Evolutionary conservation across 2,329 filamentous ascomycete genomes (phyloP).

Genomic region (Lasiodiplodia sp.): DNA sequence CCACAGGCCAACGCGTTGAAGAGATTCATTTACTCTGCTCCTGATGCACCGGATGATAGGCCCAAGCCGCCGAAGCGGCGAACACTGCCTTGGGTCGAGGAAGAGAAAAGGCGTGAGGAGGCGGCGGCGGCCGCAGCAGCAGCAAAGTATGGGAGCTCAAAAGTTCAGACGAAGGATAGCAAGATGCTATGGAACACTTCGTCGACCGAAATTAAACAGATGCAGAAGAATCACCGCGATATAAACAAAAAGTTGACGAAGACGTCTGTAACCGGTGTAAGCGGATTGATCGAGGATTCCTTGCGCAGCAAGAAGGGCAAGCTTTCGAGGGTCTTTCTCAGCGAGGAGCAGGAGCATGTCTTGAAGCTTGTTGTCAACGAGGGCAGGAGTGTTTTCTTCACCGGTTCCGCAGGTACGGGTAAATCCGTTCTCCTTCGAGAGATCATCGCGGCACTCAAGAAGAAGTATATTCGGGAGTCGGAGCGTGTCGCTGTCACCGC

Average conservation of each 20-base stretch:
- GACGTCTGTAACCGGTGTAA: slow-evolving; percentile 44
- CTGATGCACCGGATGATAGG: slow-evolving; percentile 38
- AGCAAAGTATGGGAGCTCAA: slow-evolving; percentile 50
- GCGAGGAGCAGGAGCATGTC: slow-evolving; percentile 85
- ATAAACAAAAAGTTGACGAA: slow-evolving; percentile 61
- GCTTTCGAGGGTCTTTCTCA: slow-evolving; percentile 72
- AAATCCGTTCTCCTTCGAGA: slow-evolving; percentile 96
- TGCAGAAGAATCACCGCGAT: slow-evolving; percentile 75
- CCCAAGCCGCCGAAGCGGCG: slow-evolving; percentile 65
- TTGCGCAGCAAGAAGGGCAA: slow-evolving; percentile 55
- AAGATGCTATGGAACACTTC: slow-evolving; percentile 74
- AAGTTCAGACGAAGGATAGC: slow-evolving; percentile 53
- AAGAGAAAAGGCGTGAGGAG: slow-evolving; percentile 43
- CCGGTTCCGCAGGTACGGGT: slow-evolving; percentile 92
- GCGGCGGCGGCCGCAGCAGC: neutral
- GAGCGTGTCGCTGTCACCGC: slow-evolving; percentile 92
- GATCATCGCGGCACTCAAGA: slow-evolving; percentile 81
- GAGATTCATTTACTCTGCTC: slow-evolving; percentile 26
- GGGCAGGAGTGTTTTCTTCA: slow-evolving; percentile 94
- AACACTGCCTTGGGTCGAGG: slow-evolving; percentile 66
- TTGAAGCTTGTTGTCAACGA: slow-evolving; percentile 81
- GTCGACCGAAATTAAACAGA: slow-evolving; percentile 76
- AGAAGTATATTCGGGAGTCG: slow-evolving; percentile 76
- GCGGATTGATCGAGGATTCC: slow-evolving; percentile 50
- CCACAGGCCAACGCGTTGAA: slow-evolving; percentile 32